Base-by-base conservation (phyloP, 305 asterid genomes). In the Andrographis paniculata region DNA sequence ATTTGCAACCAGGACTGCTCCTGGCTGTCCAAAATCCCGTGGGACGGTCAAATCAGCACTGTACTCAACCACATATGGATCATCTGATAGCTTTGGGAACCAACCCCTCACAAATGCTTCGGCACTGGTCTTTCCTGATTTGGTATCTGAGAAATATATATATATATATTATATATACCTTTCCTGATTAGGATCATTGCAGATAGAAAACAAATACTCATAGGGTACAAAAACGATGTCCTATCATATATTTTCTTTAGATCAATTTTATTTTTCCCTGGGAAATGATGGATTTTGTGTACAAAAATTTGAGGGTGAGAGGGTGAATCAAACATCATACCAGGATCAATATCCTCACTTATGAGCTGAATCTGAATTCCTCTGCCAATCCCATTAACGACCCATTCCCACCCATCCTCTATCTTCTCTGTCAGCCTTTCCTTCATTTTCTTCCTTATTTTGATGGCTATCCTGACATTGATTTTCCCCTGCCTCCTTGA, bases 351-450 rank as follows among this genome's bases (percentile, higher is more conserved):
- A 36, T 82, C 94, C 67, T 78, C 65, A 64, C 95, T 89, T 50
- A 85, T 58, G 42, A 89, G 85, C 65, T 76, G 87, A 73, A 89
- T 55, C 41, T 51, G 66, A 77, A 85, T 82, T 45, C 95, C 95
- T 65, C 68, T 71, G 10, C 97, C 97, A 47, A 89, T 72, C 31
- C 82, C 91, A 69, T 84, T 85, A 10, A 82, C 45, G 9, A 89
- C 52, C 13, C 77, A 69, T 19, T 76, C 94, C 85, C 84, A 82
- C 67, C 72, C 83, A 46, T 85, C 93, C 43, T 79, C 91, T 48
- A 89, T 52, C 66, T 71, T 82, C 4, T 78, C 94, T 52, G 18
- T 53, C 42, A 89, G 42, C 41, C 52, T 80, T 52, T 82, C 94
- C 49, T 64, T 82, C 86, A 80, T 76, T 48, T 80, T 85, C 77